Conservation (phyloP, 441 rosid genomes). For the Codiaeum variegatum region DNA sequence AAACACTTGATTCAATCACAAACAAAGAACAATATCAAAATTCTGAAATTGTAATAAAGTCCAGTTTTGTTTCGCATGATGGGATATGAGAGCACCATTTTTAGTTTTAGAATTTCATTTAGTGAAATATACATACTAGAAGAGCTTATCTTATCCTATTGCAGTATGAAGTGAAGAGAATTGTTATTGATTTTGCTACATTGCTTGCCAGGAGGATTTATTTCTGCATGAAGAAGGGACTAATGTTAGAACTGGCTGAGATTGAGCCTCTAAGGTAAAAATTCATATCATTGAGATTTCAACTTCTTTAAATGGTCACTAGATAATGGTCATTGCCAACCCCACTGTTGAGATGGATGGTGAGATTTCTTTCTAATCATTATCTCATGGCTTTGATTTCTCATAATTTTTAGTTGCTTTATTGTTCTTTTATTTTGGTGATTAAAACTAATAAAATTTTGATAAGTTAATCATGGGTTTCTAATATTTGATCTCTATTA, state of each 20-base stretch:
- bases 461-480: neutral
- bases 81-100: conserved; percentile 44
- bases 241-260: conserved; percentile 49
- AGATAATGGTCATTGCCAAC: conserved; percentile 79
- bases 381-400: neutral
- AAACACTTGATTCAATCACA: conserved; percentile 30
- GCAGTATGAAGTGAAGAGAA: neutral
- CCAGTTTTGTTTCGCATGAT: conserved; percentile 51
- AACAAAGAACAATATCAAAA: conserved; percentile 33
- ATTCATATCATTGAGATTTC: no score
- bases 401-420: neutral
- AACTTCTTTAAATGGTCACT: no score
- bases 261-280: conserved; percentile 57
- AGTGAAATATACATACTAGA: neutral
- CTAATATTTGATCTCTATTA: neutral
- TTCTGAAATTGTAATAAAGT: conserved; percentile 40
- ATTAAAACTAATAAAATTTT: neutral
- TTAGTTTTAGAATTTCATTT: conserved; percentile 8
- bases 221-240: conserved; percentile 57
- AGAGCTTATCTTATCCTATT: neutral
- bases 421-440: neutral
- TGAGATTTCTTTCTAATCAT: conserved; percentile 30
- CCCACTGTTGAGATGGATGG: conserved; percentile 95
- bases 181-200: conserved; percentile 3
- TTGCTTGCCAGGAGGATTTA: conserved; percentile 44